Base-by-base conservation (phyloP, 176 grass and related monocot species). In the Oryza meridionalis region DNA sequence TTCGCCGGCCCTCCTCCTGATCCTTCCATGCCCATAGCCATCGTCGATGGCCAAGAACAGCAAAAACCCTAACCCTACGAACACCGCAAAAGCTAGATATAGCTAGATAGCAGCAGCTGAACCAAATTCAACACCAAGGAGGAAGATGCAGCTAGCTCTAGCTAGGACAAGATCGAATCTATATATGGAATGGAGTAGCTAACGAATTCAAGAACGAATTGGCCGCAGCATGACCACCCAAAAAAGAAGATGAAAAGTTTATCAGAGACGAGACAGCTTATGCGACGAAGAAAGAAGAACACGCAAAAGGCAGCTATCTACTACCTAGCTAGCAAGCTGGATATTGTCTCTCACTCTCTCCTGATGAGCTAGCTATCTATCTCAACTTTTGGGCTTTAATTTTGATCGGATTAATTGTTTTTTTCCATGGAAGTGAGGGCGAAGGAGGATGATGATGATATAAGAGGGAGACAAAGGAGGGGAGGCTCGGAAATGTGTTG, bases 1-100 rank as follows among this genome's bases (percentile, higher is more conserved):
- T 88, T 90, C 35, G 70, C 77, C 42, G 64, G 62, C 81, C 10
- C 78, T 31, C 87, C 78, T 83, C 49, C 83, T 19, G 67, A 72
- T 19, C 81, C 91, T 77, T 49, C 89, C 73, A 74, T 84, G 10
- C 58, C 4, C 33, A 35, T 35, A 31, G 29, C 37, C 15, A 77
- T 37, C 53, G 38, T 40, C 38, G 7, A 40, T 37, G 35, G 35
- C 35, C 37, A 76, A 71, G 35, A 66, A 32, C 9, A 17, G 2
- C 29, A 14, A 26, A 31, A 72, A 64, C 75, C 81, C 79, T 92
- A 85, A 62, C 37, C 76, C 81, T 71, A 76, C 4, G 38, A 25
- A 75, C 12, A 69, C 14, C 51, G 21, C 21, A 50, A 35, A 79
- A 88, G 64, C 15, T 31, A 88, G n/a, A n/a, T n/a, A n/a, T n/a